Percentiles rank a stretch among this genome's conserved stretches.
phyloP scores from a whole-genome alignment of 495 filamentous ascomycete genomes.

The Xylaria bambusicola region DNA sequence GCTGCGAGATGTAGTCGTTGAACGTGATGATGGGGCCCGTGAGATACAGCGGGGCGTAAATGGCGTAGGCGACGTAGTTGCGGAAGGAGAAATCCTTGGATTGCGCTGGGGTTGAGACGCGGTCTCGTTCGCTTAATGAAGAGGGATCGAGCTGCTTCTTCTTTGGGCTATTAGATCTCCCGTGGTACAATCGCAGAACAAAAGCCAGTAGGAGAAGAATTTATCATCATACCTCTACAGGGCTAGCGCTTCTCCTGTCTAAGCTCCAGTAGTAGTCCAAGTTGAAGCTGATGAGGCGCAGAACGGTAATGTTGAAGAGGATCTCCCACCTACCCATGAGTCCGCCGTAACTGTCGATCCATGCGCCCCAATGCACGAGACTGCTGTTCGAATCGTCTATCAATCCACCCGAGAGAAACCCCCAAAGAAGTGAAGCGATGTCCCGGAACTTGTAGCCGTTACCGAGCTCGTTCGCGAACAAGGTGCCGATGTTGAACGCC shows the following conservation, averaged over 20 bases:
- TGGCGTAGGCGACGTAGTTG: conserved; percentile 82
- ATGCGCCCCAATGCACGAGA: conserved; percentile 59
- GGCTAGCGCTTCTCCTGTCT: conserved; percentile 62
- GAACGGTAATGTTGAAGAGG: conserved; percentile 93
- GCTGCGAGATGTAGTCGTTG: conserved; percentile 95
- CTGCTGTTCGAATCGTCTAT: conserved; percentile 36
- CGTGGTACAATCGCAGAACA: not conserved
- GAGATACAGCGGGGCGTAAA: conserved; percentile 93
- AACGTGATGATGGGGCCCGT: conserved; percentile 94
- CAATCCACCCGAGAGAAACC: conserved; percentile 29
- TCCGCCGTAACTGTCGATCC: conserved; percentile 76
- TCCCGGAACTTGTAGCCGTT: conserved; percentile 71
- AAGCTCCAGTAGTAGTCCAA: conserved; percentile 95
- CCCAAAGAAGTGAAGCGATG: conserved; percentile 57
- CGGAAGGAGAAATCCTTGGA: conserved; percentile 70
- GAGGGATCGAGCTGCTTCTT: conserved; percentile 95
- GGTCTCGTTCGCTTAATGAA: conserved; percentile 82
- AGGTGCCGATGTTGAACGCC: conserved; percentile 82
- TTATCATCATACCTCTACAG: conserved; percentile 77
- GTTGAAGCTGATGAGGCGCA: conserved; percentile 94
- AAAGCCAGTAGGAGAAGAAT: conserved; percentile 10
- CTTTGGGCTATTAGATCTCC: conserved; percentile 70
- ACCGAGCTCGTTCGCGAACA: conserved; percentile 89
- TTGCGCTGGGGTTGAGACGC: conserved; percentile 73
- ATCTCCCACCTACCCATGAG: conserved; percentile 89